Conservation (phyloP, 2,329 filamentous ascomycete genomes). For the Aspergillus fumigatus region DNA sequence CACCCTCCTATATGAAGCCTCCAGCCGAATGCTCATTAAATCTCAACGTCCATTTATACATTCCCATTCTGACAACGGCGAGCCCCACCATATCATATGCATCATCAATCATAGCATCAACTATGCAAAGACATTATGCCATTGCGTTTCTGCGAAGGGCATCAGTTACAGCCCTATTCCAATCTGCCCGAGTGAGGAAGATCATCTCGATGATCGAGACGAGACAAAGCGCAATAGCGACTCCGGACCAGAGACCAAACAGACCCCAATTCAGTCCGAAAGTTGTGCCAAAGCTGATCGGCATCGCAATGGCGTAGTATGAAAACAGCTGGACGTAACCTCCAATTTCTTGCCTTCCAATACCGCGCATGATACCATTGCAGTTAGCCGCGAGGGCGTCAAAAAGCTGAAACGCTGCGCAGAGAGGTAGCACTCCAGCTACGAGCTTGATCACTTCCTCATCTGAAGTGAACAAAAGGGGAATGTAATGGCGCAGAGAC, state of each 20-base stretch:
- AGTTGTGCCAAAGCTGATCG: conserved; percentile 71
- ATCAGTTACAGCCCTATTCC: conserved; percentile 57
- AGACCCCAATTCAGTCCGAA: conserved; percentile 76
- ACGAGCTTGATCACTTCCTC: conserved; percentile 64
- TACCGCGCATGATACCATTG: conserved; percentile 78
- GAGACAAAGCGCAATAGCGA: conserved; percentile 64
- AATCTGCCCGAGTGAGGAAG: conserved; percentile 54
- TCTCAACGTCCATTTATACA: not conserved
- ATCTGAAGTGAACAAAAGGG: conserved; percentile 73
- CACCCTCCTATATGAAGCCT: not conserved
- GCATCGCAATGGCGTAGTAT: conserved; percentile 83
- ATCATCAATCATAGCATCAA: not conserved
- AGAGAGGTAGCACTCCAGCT: conserved; percentile 68
- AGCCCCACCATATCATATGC: not conserved
- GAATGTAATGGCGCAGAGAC: conserved; percentile 66
- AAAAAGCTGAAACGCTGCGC: conserved; percentile 84
- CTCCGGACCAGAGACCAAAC: conserved; percentile 74
- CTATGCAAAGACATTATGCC: not conserved
- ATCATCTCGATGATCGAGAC: conserved; percentile 53
- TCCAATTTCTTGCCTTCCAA: conserved; percentile 84
- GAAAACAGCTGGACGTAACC: conserved; percentile 82
- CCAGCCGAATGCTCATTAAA: not conserved
- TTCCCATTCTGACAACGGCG: not conserved
- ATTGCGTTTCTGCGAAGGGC: conserved; percentile 53
- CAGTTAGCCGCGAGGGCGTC: conserved; percentile 75